Evolutionary conservation across 164 flowering plant species (phyloP), one percentile per base, ranked within the genome.

Genomic region (Macadamia tetraphylla): DNA sequence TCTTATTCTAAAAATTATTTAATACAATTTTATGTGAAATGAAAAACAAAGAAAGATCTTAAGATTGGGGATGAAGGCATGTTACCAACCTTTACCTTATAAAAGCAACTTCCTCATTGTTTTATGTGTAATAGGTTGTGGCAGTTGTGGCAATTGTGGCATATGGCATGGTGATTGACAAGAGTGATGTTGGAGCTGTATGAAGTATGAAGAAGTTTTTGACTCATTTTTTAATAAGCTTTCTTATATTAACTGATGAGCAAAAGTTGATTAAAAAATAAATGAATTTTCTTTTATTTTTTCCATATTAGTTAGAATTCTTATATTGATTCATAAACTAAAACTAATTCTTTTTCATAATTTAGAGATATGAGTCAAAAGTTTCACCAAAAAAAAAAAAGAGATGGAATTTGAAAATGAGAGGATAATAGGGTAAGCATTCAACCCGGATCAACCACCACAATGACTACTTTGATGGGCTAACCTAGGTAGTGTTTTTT

Each of bases 91-190:
- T 59, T 59, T 52, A 62, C 23, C 51, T 51, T 46, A 30, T 43
- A n/a, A 53, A 65, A 70, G 64, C 14, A 60, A 31, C 74, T 30
- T 57, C 49, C 51, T 11, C 56, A 32, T 23, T 9, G 63, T 23
- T 62, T 66, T 60, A 64, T 63, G 57, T 60, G 17, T 14, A 75
- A 67, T 53, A 81, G 92, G 98, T 23, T 23, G 23, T 23, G 23
- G 23, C 23, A 23, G 91, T 94, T 74, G 98, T 94, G 74, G 98
- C 98, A 69, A 94, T 98, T 68, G 98, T 94, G 77, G 99, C 99
- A 74, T 94, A 92, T 74, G 99, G 99, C 68, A 94, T 94, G 99
- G 99, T 98, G 12, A 94, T 94, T 69, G 89, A 94, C 71, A 94
- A 94, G 83, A 84, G 82, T 44, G 92, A 92, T 63, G 84, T 92